Evolutionary conservation across 129 eudicot species (phyloP), one percentile per base, ranked within the genome.

Genomic region (Artemisia tridentata): DNA sequence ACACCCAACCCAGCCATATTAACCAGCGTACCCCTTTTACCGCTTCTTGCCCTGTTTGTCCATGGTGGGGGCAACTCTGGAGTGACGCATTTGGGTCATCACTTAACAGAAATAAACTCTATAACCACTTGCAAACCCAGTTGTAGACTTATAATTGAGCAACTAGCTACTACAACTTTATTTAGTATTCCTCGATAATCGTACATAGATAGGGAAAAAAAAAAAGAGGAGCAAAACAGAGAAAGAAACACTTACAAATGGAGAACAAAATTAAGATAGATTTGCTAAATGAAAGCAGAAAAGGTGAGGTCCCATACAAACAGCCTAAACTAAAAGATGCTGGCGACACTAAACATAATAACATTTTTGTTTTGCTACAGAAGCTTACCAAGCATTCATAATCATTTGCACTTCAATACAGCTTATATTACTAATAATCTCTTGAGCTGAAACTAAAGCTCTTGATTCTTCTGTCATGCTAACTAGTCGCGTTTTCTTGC

Each of bases 401-500:
- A 11, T 48, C 60, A 47, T 58, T 25, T 27, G 60, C 19, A 48
- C 31, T 72, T 21, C 14, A 61, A 60, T 47, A 61, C 58, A 61
- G 18, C 68, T 60, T 46, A 41, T 57, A 63, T 11, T 27, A 27
- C 4, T 27, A 27, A 27, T 27, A 27, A 38, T 38, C 45, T 25
- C 1, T 63, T 3, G 48, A 60, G 2, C 15, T 25, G 4, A 25
- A 41, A 53, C 38, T 56, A 65, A 21, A 4, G 72, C 29, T 54
- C 72, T 20, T 21, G 18, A 67, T 68, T n/a, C 14, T 34, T 73
- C 53, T 60, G 6, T 70, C 57, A 61, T 51, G 56, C 61, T 43
- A 70, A 73, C 75, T 73, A 48, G 4, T 51, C 55, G 65, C 58
- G 63, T 66, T 69, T 67, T 70, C 82, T 74, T 67, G 79, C 47